phyloP scores from a whole-genome alignment of 371 early-diverging fungal species.

The Nematocida displodere region DNA sequence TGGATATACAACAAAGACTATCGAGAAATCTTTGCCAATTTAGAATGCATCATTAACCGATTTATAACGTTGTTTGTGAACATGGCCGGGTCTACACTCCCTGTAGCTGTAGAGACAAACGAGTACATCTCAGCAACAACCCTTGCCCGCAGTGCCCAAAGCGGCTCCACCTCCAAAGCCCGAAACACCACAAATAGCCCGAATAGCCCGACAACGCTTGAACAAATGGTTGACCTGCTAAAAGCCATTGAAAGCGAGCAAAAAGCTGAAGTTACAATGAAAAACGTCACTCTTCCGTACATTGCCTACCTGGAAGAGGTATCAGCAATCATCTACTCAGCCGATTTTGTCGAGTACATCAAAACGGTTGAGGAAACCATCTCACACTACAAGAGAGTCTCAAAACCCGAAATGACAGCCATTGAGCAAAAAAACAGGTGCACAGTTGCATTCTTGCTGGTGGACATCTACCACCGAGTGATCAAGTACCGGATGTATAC shows the following conservation, averaged over 20 bases:
- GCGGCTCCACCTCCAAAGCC: neutral
- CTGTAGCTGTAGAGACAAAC: neutral
- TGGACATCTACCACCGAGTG: slow-evolving; percentile 36
- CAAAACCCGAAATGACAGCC: slow-evolving; percentile 7
- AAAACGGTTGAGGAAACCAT: slow-evolving; percentile 33
- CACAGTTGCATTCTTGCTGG: slow-evolving; percentile 15
- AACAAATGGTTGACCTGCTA: neutral
- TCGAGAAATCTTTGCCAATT: slow-evolving; percentile 22
- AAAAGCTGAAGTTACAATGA: neutral
- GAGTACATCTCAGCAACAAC: neutral
- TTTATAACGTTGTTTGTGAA: slow-evolving; percentile 4
- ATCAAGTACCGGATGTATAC: slow-evolving; percentile 43
- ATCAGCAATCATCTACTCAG: slow-evolving; percentile 6
- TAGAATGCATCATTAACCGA: neutral
- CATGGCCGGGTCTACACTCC: neutral
- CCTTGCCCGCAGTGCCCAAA: neutral
- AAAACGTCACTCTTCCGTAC: neutral
- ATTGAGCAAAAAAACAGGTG: slow-evolving; percentile 17
- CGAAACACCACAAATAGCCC: neutral
- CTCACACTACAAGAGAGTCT: slow-evolving; percentile 13
- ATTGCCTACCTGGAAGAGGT: slow-evolving; percentile 23
- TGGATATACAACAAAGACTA: slow-evolving; percentile 30
- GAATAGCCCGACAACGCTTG: neutral
- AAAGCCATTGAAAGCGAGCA: neutral
- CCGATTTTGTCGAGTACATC: slow-evolving; percentile 30